Conservation (phyloP, 2,329 filamentous ascomycete genomes). For the Diaporthe amygdali region DNA sequence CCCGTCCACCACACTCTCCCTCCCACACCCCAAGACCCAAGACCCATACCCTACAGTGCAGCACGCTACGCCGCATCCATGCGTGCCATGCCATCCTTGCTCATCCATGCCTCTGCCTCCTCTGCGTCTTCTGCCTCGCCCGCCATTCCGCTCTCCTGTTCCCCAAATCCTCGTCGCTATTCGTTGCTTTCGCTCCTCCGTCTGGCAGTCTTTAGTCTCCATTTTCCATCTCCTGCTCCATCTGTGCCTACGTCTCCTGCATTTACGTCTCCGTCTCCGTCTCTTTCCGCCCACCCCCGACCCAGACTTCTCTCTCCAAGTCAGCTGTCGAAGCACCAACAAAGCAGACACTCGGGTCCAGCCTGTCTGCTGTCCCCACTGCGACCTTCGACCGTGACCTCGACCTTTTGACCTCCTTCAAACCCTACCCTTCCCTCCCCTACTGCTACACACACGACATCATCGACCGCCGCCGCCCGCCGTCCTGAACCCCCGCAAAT, state of each 20-base stretch:
- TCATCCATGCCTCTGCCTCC: neutral
- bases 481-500: conserved; percentile 18
- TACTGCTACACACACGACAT: neutral
- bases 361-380: conserved; percentile 4
- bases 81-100: neutral
- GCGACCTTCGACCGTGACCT: conserved; percentile 7
- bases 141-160: conserved; percentile 1
- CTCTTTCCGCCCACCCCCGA: conserved; percentile 3
- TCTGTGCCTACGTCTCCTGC: neutral
- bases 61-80: conserved; percentile 11
- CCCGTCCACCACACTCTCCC: neutral
- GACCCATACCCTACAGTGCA: neutral
- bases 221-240: conserved; percentile 12
- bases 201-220: conserved; percentile 10
- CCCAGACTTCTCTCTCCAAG: neutral
- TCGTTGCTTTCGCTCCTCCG: conserved; percentile 3
- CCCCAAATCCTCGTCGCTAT: conserved; percentile 14
- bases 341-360: neutral
- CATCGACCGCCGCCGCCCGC: neutral
- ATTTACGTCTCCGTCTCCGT: neutral
- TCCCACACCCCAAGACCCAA: neutral
- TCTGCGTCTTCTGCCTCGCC: neutral
- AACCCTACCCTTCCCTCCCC: neutral
- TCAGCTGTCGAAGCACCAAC: neutral
- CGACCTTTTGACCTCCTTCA: neutral